These are phyloP conservation scores for Bipolaris cookei DNA, from an alignment of 2,329 filamentous ascomycete genomes.

Conservation along the genomic window DNA sequence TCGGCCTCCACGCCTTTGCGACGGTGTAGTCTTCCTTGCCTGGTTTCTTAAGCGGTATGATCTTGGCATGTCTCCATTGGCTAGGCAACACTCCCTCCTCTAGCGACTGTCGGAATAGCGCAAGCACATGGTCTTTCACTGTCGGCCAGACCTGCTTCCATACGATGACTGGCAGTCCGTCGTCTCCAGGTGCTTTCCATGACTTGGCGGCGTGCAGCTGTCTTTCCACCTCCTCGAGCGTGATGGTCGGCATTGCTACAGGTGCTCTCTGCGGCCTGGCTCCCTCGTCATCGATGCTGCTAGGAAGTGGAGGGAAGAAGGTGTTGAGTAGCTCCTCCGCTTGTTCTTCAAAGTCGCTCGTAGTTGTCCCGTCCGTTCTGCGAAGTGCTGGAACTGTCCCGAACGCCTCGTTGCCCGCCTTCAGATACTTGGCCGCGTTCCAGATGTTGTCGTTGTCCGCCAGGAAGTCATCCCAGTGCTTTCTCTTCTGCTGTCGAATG, in stretches of 20 bases:
- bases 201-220: slow-evolving; percentile 14
- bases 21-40: slow-evolving; percentile 14
- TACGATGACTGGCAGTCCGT: slow-evolving; percentile 14
- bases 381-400: too few relatives aligned
- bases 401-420: too few relatives aligned
- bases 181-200: slow-evolving; percentile 17
- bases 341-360: too few relatives aligned
- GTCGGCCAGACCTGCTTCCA: slow-evolving; percentile 21
- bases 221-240: slow-evolving; percentile 14
- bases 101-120: slow-evolving; percentile 19
- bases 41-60: slow-evolving; percentile 16
- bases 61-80: slow-evolving; percentile 18
- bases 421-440: too few relatives aligned
- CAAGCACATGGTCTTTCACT: slow-evolving; percentile 20
- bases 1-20: slow-evolving; percentile 32
- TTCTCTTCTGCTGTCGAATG: too few relatives aligned
- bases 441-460: too few relatives aligned
- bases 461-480: too few relatives aligned
- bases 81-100: slow-evolving; percentile 15
- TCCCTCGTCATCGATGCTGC: slow-evolving; percentile 12
- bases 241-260: slow-evolving; percentile 6
- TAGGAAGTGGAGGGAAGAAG: too few relatives aligned
- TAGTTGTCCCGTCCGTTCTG: too few relatives aligned
- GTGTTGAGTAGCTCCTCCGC: too few relatives aligned
- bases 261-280: slow-evolving; percentile 10